Evolutionary conservation across 148 eudicot species (phyloP).

Genomic region (Dysphania ambrosioides): DNA sequence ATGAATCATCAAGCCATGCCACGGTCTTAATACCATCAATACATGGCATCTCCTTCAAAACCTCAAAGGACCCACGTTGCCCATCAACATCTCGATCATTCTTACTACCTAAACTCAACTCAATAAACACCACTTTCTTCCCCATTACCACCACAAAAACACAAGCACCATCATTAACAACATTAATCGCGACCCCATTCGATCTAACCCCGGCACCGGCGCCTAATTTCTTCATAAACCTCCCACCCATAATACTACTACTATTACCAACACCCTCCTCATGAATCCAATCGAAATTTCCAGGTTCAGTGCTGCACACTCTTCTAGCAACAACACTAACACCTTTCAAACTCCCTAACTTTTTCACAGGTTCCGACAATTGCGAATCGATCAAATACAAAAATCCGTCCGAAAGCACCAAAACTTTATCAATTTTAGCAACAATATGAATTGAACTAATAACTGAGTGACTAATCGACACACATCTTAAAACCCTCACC

Average conservation of each 20-base stretch:
- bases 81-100: conserved; percentile 28
- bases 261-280: conserved; percentile 25
- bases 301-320: conserved; percentile 35
- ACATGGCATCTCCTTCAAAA: conserved; percentile 69
- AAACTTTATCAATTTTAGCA: conserved; percentile 31
- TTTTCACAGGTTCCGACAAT: conserved; percentile 39
- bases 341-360: conserved; percentile 40
- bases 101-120: conserved; percentile 35
- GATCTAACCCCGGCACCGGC: conserved; percentile 47
- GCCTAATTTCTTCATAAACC: conserved; percentile 53
- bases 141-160: conserved; percentile 56
- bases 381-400: conserved; percentile 42
- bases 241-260: conserved; percentile 34
- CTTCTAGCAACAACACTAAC: conserved; percentile 55
- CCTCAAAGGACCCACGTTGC: conserved; percentile 28
- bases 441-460: conserved; percentile 40
- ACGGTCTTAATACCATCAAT: conserved; percentile 58
- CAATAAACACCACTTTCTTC: conserved; percentile 57
- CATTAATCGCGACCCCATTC: conserved; percentile 41
- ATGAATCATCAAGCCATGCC: conserved; percentile 78
- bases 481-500: conserved; percentile 31
- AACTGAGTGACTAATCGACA: conserved; percentile 28
- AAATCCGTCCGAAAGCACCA: conserved; percentile 56
- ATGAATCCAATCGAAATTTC: conserved; percentile 26
- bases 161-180: conserved; percentile 30